Base-by-base conservation (phyloP, 1,139 yeast species). In the Nakaseomyces nivariensis region DNA sequence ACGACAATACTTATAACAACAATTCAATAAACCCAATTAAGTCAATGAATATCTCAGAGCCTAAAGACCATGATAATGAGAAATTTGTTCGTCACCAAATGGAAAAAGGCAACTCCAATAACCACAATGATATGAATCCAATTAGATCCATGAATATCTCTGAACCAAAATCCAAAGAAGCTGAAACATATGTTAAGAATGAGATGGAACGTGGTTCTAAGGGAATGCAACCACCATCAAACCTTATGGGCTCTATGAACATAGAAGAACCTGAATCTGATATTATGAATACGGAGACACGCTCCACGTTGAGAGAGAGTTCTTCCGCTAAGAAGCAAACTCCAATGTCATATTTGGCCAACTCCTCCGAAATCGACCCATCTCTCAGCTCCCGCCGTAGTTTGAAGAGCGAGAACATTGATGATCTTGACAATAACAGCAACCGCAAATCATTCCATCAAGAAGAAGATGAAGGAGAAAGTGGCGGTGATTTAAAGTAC, bases 351-450 rank as follows among this genome's bases (percentile, higher is more conserved):
- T 25, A n/a, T 9, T 5, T 10, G 17, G 29, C 31, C 1, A 25
- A 1, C 3, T 26, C 29, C 5, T 11, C 42, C 7, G 42, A 38
- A 8, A 4, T 26, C 4, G 31, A 38, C 29, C 42, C 29, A 25
- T 38, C 44, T n/a, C 8, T 41, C 13, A 41, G 34, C n/a, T 41
- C 44, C 5, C 33, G 44, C 7, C 33, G 34, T 41, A 41, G 44
- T 29, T 24, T 41, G 5, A 41, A 41, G 34, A 41, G 44, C 34
- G 34, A 41, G 13, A 13, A 41, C n/a, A 7, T 41, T 27, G 44
- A 29, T 11, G 44, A 41, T 2, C 34, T 27, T 6, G 44, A 41
- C 34, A n/a, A 36, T 25, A 1, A 33, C 36, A 9, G 36, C 10
- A 5, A 38, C 29, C 17, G 17, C 31, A 9, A 11, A 29, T 7